phyloP scores from a whole-genome alignment of 2,329 filamentous ascomycete genomes.

The Coniella vitis region DNA sequence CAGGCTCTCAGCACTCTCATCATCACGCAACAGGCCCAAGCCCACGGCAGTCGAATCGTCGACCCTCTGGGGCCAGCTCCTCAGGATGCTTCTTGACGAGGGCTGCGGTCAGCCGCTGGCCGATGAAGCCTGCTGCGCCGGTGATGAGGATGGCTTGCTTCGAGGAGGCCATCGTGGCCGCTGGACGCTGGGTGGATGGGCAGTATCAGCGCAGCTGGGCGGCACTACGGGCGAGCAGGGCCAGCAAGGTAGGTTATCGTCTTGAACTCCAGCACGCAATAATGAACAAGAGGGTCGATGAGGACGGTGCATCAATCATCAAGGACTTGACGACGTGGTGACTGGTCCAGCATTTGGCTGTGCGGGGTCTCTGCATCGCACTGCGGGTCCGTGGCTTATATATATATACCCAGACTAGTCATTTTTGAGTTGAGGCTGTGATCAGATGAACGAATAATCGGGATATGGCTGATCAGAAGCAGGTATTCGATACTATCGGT shows the following conservation, averaged over 20 bases:
- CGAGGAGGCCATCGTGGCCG: constrained; percentile 6
- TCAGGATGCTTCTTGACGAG: constrained; percentile 47
- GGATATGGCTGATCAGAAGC: not conserved
- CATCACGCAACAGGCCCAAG: constrained; percentile 9
- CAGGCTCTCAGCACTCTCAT: constrained; percentile 12
- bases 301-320: too few relatives aligned
- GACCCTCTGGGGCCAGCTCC: constrained; percentile 47
- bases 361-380: not conserved
- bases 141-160: constrained; percentile 48
- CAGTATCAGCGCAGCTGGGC: not conserved
- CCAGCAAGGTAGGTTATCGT: too few relatives aligned
- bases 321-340: too few relatives aligned
- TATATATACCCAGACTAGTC: not conserved
- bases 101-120: constrained; percentile 51
- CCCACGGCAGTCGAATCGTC: constrained; percentile 30
- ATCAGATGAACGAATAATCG: too few relatives aligned
- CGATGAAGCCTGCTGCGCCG: constrained; percentile 58
- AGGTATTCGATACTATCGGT: too few relatives aligned
- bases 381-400: too few relatives aligned
- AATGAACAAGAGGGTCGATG: too few relatives aligned
- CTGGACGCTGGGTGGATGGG: not conserved
- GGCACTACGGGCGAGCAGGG: too few relatives aligned
- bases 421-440: not conserved
- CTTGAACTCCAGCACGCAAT: too few relatives aligned
- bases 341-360: too few relatives aligned